These are phyloP conservation scores for Immersiella caudata DNA, from an alignment of 495 filamentous ascomycete genomes.

Conservation along the genomic window DNA sequence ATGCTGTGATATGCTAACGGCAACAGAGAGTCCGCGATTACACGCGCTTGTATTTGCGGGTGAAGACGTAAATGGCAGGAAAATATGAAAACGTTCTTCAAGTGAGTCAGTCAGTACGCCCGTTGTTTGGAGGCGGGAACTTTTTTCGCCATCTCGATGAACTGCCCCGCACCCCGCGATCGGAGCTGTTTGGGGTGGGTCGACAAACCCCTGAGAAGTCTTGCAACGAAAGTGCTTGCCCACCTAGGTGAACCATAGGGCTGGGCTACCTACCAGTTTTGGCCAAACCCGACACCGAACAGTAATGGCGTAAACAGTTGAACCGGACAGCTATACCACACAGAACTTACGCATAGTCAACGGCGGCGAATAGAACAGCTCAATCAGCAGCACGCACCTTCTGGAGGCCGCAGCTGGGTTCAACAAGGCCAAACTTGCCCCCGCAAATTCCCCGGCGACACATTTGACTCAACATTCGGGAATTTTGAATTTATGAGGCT, in stretches of 20 bases:
- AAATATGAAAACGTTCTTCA: neutral
- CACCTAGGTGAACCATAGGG: neutral
- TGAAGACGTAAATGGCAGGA: neutral
- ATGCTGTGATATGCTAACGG: neutral
- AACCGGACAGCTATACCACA: neutral
- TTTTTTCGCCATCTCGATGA: constrained; percentile 23
- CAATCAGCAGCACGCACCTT: no score
- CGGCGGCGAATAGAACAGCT: neutral
- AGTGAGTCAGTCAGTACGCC: constrained; percentile 30
- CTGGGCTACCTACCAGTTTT: neutral
- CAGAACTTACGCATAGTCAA: neutral
- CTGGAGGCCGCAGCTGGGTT: no score
- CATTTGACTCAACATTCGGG: neutral
- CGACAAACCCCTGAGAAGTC: no score
- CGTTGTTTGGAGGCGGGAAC: constrained; percentile 21
- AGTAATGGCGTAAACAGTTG: neutral
- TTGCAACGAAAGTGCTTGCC: neutral
- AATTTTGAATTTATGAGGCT: neutral
- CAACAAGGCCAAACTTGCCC: no score
- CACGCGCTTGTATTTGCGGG: neutral
- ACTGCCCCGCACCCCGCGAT: constrained; percentile 13
- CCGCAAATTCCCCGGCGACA: neutral
- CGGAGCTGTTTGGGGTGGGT: neutral
- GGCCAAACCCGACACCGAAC: neutral
- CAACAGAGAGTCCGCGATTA: neutral